phyloP scores from a whole-genome alignment of 352 stramenopile genomes.

The Saprolegnia diclina region DNA sequence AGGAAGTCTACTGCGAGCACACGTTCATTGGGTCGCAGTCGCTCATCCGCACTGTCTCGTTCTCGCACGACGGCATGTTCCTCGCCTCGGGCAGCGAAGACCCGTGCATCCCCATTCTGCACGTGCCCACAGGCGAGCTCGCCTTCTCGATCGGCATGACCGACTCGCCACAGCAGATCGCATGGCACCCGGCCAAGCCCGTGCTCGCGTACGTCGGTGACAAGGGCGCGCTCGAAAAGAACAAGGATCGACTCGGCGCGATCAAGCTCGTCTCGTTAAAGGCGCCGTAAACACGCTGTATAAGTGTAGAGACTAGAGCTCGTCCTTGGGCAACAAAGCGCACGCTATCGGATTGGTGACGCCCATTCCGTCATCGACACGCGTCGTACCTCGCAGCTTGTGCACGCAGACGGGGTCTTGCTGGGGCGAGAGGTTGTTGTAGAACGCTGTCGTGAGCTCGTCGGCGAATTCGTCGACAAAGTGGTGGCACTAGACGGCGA shows the following conservation, averaged over 20 bases:
- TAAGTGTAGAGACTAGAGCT: conserved; percentile 34
- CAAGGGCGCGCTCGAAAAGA: conserved; percentile 67
- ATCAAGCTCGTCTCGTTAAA: conserved; percentile 78
- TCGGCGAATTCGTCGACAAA: conserved; percentile 78
- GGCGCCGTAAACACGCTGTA: conserved; percentile 9
- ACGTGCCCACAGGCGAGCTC: conserved; percentile 54
- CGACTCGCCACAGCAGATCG: conserved; percentile 65
- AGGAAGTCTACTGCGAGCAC: conserved; percentile 80
- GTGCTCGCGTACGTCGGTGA: conserved; percentile 80
- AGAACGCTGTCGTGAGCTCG: conserved; percentile 67
- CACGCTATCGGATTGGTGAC: neutral
- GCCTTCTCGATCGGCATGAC: conserved; percentile 60
- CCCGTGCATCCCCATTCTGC: conserved; percentile 55
- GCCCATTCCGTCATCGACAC: too few species aligned
- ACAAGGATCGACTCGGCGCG: conserved; percentile 69
- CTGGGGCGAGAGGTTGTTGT: conserved; percentile 66
- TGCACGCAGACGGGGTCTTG: conserved; percentile 51
- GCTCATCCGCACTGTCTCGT: conserved; percentile 72
- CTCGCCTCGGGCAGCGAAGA: conserved; percentile 77
- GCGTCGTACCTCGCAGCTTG: conserved; percentile 40
- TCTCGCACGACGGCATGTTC: conserved; percentile 65
- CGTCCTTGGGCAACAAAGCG: conserved; percentile 31
- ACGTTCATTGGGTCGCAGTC: conserved; percentile 79
- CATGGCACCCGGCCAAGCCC: conserved; percentile 79
- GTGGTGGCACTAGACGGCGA: conserved; percentile 46